Evolutionary conservation across 73 alveolate genomes (phyloP), one percentile per base, ranked within the genome.

Genomic region (Breviolum minutum): DNA sequence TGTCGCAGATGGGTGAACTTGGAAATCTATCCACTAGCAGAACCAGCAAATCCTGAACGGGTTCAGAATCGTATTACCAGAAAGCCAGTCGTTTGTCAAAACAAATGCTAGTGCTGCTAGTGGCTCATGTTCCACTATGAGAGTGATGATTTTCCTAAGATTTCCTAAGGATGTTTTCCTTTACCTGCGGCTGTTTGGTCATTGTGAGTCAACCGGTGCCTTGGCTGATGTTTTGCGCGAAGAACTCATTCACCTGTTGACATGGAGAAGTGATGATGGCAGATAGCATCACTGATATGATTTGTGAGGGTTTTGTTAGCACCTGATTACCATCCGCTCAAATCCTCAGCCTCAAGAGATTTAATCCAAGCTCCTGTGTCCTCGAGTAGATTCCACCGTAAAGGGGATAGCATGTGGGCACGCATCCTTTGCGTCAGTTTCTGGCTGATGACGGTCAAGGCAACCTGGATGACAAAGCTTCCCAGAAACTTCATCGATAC

Each of bases 101-200:
- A 68, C n/a, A 17, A 22, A 14, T 2, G 6, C 54, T 66, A 13
- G 74, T 11, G 74, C 17, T 66, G 6, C n/a, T 14, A 68, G 77
- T 17, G 24, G 24, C 77, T 17, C 77, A 22, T 68, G 24, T 68
- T 22, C 77, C 17, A 22, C 77, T 14, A 14, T 68, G 77, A 68
- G 24, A 22, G 0, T 17, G 77, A 22, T 17, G 77, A 22, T 14
- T 68, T 22, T 68, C 77, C 77, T 66, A 66, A 17, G 13, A 8
- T 63, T 76, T 76, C 24, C 89, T 32, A 32, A 90, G 97, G 97
- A 74, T 92, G 97, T 92, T 92, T 66, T 92, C 88, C 86, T 92
- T 92, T 61, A 68, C 97, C 76, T 69, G 82, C 66, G 97, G 97
- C 81, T 92, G 97, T 40, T 54, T 92, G 97, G 90, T 92, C 90